phyloP scores from a whole-genome alignment of 306 rosid genomes.

The Heteromeles arbutifolia region DNA sequence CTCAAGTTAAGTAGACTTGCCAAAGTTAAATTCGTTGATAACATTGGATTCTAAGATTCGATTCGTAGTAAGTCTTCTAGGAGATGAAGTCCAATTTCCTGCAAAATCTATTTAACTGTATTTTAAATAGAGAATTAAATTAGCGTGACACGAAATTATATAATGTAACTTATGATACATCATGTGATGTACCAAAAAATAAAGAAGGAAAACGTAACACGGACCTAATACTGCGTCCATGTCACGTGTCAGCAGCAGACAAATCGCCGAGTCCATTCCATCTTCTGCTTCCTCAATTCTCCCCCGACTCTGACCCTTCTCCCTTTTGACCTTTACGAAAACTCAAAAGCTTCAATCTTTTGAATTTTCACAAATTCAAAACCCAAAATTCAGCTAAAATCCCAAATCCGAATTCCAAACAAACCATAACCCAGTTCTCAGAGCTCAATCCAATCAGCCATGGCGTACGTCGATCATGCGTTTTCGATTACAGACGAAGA shows the following conservation, averaged over 20 bases:
- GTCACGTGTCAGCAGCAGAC: neutral
- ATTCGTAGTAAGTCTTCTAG: too few species aligned
- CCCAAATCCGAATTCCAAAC: neutral
- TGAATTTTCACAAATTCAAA: neutral
- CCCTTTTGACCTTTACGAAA: neutral
- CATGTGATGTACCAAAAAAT: neutral
- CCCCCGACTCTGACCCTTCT: neutral
- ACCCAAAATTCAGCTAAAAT: neutral
- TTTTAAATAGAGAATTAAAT: too few species aligned
- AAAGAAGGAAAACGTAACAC: neutral
- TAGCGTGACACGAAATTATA: neutral
- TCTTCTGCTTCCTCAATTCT: neutral
- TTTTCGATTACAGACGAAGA: slow-evolving; percentile 95
- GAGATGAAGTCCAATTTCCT: too few species aligned
- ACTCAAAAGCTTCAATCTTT: neutral
- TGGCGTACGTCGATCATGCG: slow-evolving; percentile 95
- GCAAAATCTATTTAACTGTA: too few species aligned
- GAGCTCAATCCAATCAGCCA: neutral
- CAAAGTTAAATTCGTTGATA: too few species aligned
- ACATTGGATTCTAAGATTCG: too few species aligned
- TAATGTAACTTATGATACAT: neutral
- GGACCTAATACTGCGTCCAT: neutral
- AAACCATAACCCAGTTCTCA: neutral
- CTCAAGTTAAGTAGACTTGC: too few species aligned
- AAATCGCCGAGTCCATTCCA: neutral